Conservation (phyloP, 768 basidiomycete species). For the Russula vinacea region DNA sequence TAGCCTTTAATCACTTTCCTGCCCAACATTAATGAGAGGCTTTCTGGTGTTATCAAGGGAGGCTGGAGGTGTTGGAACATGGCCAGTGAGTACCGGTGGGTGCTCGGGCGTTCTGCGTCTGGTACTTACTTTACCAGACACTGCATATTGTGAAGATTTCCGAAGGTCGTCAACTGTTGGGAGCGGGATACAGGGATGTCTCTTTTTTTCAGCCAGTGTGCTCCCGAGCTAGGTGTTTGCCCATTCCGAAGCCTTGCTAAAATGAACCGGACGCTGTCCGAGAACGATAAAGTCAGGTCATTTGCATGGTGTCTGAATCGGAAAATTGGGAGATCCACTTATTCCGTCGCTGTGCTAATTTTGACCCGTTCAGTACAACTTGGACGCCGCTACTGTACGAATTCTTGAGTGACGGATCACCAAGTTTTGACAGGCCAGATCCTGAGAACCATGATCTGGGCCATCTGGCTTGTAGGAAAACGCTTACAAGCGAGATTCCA, state of each 20-base stretch:
- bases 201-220: too few relatives aligned
- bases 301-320: not conserved
- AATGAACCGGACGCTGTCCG: not conserved
- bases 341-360: too few relatives aligned
- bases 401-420: conserved; percentile 11
- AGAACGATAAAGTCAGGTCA: not conserved
- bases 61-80: too few relatives aligned
- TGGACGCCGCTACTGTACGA: not conserved
- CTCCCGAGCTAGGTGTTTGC: conserved; percentile 31
- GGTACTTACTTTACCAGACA: too few relatives aligned
- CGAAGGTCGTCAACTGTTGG: too few relatives aligned
- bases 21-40: too few relatives aligned
- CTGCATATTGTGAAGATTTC: too few relatives aligned
- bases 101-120: too few relatives aligned
- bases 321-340: not conserved
- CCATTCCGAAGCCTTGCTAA: conserved; percentile 19
- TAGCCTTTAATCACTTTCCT: too few relatives aligned
- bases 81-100: too few relatives aligned
- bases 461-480: not conserved
- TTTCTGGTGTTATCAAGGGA: too few relatives aligned
- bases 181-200: too few relatives aligned
- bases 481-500: conserved; percentile 12
- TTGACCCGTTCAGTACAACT: conserved; percentile 12
- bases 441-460: conserved; percentile 11
- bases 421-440: conserved; percentile 14